phyloP scores from a whole-genome alignment of 495 filamentous ascomycete species.

The Penicillium angulare region DNA sequence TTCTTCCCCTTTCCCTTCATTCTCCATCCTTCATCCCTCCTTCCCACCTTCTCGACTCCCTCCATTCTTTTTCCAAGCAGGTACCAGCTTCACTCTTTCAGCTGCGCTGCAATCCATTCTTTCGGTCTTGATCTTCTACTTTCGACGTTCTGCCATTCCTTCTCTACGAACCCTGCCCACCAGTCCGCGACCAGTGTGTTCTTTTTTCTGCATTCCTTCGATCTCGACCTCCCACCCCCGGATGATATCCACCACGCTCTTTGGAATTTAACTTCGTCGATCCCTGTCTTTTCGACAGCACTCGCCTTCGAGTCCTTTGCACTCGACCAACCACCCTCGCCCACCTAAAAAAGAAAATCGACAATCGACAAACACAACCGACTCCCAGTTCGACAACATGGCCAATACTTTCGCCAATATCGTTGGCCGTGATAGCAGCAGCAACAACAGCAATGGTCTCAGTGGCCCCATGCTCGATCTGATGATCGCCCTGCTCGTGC shows the following conservation, averaged over 20 bases:
- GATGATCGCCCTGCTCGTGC: constrained; percentile 73
- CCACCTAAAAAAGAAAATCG: constrained; percentile 4
- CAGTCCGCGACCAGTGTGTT: constrained; percentile 7
- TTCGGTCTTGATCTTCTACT: constrained; percentile 10
- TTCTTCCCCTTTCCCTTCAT: constrained; percentile 42
- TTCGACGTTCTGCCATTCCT: not conserved
- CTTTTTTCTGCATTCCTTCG: constrained; percentile 7
- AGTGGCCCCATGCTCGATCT: constrained; percentile 64
- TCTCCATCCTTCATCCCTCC: constrained; percentile 40
- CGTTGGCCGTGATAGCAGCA: constrained; percentile 50
- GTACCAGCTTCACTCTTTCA: constrained; percentile 87
- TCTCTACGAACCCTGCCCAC: not conserved
- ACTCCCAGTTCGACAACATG: constrained; percentile 22
- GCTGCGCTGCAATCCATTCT: constrained; percentile 60
- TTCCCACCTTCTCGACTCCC: constrained; percentile 38
- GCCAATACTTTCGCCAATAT: constrained; percentile 52
- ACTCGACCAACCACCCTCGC: constrained; percentile 1
- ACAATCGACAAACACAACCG: constrained; percentile 16
- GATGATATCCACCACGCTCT: constrained; percentile 22
- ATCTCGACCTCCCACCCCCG: constrained; percentile 13
- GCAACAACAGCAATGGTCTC: constrained; percentile 38
- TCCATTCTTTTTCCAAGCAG: constrained; percentile 41
- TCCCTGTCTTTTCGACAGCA: constrained; percentile 13
- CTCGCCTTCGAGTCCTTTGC: not conserved
- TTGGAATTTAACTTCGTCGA: constrained; percentile 20